These are phyloP conservation scores for Ceratonia siliqua DNA, from an alignment of 306 rosid genomes.

Conservation along the genomic window DNA sequence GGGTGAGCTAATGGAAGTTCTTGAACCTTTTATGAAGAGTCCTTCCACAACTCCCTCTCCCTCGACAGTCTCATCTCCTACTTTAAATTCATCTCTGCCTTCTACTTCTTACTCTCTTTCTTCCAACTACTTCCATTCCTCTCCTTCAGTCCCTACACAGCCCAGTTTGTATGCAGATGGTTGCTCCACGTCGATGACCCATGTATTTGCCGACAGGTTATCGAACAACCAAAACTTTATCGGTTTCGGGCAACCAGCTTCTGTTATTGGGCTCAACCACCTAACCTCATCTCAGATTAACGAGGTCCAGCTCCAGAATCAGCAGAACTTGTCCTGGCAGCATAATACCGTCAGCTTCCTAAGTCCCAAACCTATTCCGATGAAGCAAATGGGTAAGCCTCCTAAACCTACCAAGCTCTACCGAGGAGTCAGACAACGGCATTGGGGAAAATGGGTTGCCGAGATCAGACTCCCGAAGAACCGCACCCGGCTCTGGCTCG, in stretches of 20 bases:
- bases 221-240: conserved; percentile 38
- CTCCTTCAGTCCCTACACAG: conserved; percentile 38
- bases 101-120: conserved; percentile 30
- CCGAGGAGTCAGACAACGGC: conserved; percentile 94
- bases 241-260: conserved; percentile 51
- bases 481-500: conserved; percentile 95
- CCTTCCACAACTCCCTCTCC: conserved; percentile 42
- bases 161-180: conserved; percentile 45
- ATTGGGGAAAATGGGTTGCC: conserved; percentile 99
- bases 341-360: conserved; percentile 44
- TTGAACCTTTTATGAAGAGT: conserved; percentile 87
- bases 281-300: conserved; percentile 55
- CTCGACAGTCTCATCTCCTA: conserved; percentile 15
- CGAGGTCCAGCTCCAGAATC: conserved; percentile 55
- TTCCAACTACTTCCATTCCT: conserved; percentile 26
- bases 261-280: conserved; percentile 54
- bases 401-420: conserved; percentile 83
- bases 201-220: conserved; percentile 47
- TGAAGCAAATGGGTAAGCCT: conserved; percentile 69
- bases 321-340: background rate
- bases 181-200: conserved; percentile 50
- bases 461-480: conserved; percentile 94
- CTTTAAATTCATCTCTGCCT: conserved; percentile 26
- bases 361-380: conserved; percentile 58
- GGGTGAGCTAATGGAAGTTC: conserved; percentile 96